Base-by-base conservation (phyloP, 2,329 filamentous ascomycete species). In the Didymella exigua region DNA sequence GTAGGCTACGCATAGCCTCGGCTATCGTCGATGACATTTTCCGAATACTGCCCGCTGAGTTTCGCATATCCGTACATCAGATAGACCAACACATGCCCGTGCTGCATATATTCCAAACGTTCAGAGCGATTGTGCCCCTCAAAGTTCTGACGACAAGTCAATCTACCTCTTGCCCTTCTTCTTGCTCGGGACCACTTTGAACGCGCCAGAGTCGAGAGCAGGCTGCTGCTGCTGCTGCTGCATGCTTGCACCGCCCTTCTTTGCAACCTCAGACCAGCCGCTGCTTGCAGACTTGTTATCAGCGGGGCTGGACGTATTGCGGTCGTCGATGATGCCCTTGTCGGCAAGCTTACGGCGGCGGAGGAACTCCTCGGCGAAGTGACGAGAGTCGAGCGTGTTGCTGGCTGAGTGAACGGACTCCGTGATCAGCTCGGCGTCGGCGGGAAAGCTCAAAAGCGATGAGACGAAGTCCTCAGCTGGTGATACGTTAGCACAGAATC, bases 191-290 rank as follows among this genome's bases (percentile, higher is more conserved):
- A 98, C 93, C 48, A 98, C 90, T 81, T 95, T 95, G 80, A 97
- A 98, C 44, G 85, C 85, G 9, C 88, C 83, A 21, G 81, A 84
- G 37, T 76, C 72, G 42, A 75, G 72, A 43, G 76, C 68, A 37
- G 48, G 58, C 29, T 71, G 58, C 24, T 61, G 60, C 56, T 69
- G 69, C 66, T 65, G 70, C 65, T 61, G 61, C 49, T 74, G 72
- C 73, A 72, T 65, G 67, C 70, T 44, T 78, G 79, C 21, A 85
- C 89, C 82, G 92, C 89, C 89, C 82, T 97, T 97, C 87, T 98
- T 98, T 1, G 95, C 95, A 47, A 99, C 95, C 78, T 98, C 95
- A 66, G 84, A 96, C 95, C 95, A 99, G 18, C 93, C 93, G 50
- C 90, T 87, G 62, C 80, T 79, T 5, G 67, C 68, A 13, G 68